These are phyloP conservation scores for Diaporthe destruens DNA, from an alignment of 2,329 filamentous ascomycete genomes.

Conservation along the genomic window DNA sequence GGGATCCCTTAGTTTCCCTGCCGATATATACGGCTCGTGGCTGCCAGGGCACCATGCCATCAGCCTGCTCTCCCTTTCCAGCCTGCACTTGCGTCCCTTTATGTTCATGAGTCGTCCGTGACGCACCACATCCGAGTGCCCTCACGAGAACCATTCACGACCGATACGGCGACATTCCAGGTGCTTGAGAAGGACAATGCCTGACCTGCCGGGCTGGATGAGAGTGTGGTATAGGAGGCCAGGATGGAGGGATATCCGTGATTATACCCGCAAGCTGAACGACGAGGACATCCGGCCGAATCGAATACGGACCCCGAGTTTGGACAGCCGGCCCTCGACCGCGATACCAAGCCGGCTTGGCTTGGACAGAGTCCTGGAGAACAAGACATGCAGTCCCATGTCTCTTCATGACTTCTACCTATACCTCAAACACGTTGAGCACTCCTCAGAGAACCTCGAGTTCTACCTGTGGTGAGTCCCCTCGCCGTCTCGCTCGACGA, in stretches of 20 bases:
- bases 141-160: constrained; percentile 3
- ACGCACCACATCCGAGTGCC: constrained; percentile 3
- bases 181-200: constrained; percentile 48
- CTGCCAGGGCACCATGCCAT: constrained; percentile 14
- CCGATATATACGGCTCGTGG: constrained; percentile 30
- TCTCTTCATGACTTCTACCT: constrained; percentile 64
- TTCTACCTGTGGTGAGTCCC: constrained; percentile 60
- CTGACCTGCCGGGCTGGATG: constrained; percentile 44
- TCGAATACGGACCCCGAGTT: constrained; percentile 40
- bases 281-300: constrained; percentile 39
- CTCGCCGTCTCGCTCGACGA: not conserved
- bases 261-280: constrained; percentile 57
- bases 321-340: constrained; percentile 52
- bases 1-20: constrained; percentile 19
- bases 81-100: constrained; percentile 6
- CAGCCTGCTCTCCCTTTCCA: constrained; percentile 8
- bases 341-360: constrained; percentile 55
- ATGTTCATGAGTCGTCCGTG: constrained; percentile 24
- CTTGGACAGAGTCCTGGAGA: constrained; percentile 60
- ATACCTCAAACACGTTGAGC: constrained; percentile 64
- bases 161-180: not conserved
- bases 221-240: constrained; percentile 62
- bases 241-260: constrained; percentile 61
- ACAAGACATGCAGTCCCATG: constrained; percentile 64
- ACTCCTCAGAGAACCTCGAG: constrained; percentile 62